Conservation (phyloP, 2,329 filamentous ascomycete species). For the Cryphonectria parasitica region DNA sequence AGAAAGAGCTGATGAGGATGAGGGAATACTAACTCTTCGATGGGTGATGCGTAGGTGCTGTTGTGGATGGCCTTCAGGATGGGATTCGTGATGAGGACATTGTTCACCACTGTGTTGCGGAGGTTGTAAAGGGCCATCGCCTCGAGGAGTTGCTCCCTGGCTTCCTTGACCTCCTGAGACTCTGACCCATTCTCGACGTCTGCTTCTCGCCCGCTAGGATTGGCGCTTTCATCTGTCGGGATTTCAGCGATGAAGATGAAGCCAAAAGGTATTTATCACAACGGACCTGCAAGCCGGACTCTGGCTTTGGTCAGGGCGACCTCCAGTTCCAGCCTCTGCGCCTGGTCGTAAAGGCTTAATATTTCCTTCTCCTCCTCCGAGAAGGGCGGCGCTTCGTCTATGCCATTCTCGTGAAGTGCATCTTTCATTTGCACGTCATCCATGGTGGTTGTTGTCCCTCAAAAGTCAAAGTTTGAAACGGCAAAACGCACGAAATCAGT, state of each 20-base stretch:
- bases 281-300: constrained; percentile 24
- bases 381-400: constrained; percentile 45
- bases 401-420: constrained; percentile 38
- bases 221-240: constrained; percentile 18
- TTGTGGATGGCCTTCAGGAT: constrained; percentile 77
- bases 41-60: constrained; percentile 63
- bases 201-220: not conserved
- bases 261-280: not conserved
- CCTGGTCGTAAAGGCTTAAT: constrained; percentile 70
- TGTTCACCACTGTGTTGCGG: constrained; percentile 69
- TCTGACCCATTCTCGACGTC: constrained; percentile 1
- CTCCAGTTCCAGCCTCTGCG: constrained; percentile 74
- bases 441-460: constrained; percentile 30
- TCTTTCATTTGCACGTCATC: constrained; percentile 26
- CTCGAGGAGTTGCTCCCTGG: constrained; percentile 70
- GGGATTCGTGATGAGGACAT: constrained; percentile 72
- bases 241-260: constrained; percentile 5
- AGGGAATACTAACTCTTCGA: constrained; percentile 63
- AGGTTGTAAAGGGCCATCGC: constrained; percentile 72
- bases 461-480: too few species aligned
- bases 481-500: not conserved
- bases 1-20: not conserved
- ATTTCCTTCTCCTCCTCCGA: constrained; percentile 69
- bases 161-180: constrained; percentile 55
- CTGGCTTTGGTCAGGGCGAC: constrained; percentile 64